A percentile compares a stretch with the other conserved stretches of the same genome.
Conservation (phyloP, 768 basidiomycete species). For the Ramaria rubella region DNA sequence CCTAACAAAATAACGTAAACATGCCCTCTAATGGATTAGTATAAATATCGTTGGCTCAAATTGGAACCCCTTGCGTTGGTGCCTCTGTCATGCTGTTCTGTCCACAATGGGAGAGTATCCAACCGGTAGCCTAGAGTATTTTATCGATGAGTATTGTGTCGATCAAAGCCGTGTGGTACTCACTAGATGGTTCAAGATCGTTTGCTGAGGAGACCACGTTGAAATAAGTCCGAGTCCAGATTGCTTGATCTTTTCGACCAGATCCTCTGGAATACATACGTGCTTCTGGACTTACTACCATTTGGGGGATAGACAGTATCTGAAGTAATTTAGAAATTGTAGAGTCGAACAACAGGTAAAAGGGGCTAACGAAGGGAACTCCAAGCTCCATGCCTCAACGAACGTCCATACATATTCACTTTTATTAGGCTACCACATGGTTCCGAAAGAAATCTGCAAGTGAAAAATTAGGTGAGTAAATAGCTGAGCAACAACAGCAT, state of each 20-base stretch:
- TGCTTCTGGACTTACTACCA: constrained; percentile 12
- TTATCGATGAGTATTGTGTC: neutral
- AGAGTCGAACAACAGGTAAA: neutral
- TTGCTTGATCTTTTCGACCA: constrained; percentile 14
- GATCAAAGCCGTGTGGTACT: neutral
- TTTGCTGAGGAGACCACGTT: constrained; percentile 21
- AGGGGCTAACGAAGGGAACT: constrained; percentile 18
- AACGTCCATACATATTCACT: constrained; percentile 19
- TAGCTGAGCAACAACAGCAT: too few relatives aligned
- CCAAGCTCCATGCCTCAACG: constrained; percentile 19
- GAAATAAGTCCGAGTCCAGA: constrained; percentile 16
- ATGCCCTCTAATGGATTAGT: neutral
- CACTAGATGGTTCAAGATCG: constrained; percentile 20
- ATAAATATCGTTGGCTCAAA: constrained; percentile 4
- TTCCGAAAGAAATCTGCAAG: constrained; percentile 19
- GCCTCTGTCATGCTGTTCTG: constrained; percentile 21
- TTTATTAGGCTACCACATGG: constrained; percentile 18
- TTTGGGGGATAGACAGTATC: constrained; percentile 19
- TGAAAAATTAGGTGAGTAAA: neutral
- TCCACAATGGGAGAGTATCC: constrained; percentile 23
- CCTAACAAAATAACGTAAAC: constrained; percentile 10
- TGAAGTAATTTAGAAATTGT: neutral
- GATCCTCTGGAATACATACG: constrained; percentile 13
- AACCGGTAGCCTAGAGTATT: constrained; percentile 17
- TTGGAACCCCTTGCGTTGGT: constrained; percentile 18